These are phyloP conservation scores for Lichina pygmaea DNA, from an alignment of 495 filamentous ascomycete genomes.

Conservation along the genomic window DNA sequence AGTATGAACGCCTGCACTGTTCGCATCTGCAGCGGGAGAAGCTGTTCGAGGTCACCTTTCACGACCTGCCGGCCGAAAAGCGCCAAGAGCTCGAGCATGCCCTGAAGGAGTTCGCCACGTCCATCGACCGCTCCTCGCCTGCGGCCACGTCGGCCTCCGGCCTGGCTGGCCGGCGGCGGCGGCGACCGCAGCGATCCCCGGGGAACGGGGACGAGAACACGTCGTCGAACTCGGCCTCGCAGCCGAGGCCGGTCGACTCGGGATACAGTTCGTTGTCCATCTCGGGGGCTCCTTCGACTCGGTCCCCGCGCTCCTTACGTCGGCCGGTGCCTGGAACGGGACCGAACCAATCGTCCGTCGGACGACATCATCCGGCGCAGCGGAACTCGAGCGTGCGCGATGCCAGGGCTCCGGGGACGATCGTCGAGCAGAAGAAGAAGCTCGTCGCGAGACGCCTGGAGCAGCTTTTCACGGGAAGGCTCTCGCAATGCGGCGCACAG, in stretches of 20 bases:
- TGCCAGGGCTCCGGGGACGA: too few species aligned
- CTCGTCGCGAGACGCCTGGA: slow-evolving; percentile 43
- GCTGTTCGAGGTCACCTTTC: slow-evolving; percentile 50
- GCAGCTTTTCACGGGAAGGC: slow-evolving; percentile 47
- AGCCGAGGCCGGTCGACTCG: slow-evolving; percentile 33
- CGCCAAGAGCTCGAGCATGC: slow-evolving; percentile 49
- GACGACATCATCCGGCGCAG: not conserved
- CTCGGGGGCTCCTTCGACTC: slow-evolving; percentile 5
- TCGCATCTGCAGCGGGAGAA: slow-evolving; percentile 34
- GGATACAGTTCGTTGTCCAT: slow-evolving; percentile 48
- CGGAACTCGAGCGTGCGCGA: too few species aligned
- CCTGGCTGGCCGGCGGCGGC: slow-evolving; percentile 3
- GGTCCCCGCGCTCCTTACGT: not conserved
- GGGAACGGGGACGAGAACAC: not conserved
- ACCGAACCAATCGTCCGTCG: slow-evolving; percentile 11
- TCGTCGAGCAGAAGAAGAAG: slow-evolving; percentile 32
- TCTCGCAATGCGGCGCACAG: not conserved
- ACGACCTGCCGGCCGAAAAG: slow-evolving; percentile 34
- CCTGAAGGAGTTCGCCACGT: slow-evolving; percentile 34
- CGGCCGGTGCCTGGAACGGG: not conserved
- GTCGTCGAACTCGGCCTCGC: slow-evolving; percentile 18
- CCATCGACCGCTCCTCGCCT: slow-evolving; percentile 12
- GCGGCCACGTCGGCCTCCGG: slow-evolving; percentile 5
- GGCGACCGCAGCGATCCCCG: slow-evolving; percentile 3
- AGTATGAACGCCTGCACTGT: slow-evolving; percentile 34